These are phyloP conservation scores for Sporobolomyces roseus DNA, from an alignment of 768 basidiomycete genomes.

Conservation along the genomic window DNA sequence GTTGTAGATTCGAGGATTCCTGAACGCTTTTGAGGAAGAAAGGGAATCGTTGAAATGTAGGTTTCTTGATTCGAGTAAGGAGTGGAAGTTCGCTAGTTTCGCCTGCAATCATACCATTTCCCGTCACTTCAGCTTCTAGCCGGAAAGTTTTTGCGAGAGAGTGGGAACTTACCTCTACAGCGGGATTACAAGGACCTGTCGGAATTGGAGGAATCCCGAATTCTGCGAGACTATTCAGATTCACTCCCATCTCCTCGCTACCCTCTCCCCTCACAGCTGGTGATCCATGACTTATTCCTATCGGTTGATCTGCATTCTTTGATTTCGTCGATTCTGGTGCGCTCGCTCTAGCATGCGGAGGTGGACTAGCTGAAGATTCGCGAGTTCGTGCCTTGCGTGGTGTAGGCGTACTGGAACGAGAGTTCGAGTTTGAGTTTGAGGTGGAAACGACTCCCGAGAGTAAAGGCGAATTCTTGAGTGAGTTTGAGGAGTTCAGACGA, in stretches of 20 bases:
- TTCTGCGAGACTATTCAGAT: constrained; percentile 59
- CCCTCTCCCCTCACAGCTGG: too few relatives aligned
- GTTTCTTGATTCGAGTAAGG: constrained; percentile 62
- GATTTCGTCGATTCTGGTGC: background rate
- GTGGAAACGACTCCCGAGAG: background rate
- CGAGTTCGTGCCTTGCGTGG: background rate
- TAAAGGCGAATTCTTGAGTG: background rate
- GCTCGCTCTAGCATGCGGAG: background rate
- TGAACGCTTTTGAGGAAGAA: constrained; percentile 85
- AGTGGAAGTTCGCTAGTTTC: constrained; percentile 73
- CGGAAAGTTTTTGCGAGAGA: too few relatives aligned
- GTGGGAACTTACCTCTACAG: constrained; percentile 56
- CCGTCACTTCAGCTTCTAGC: too few relatives aligned
- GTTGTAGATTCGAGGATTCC: constrained; percentile 92
- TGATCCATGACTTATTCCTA: background rate
- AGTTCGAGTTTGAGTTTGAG: too few relatives aligned
- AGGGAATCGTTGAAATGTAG: constrained; percentile 95
- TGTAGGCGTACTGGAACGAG: background rate
- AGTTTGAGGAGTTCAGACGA: constrained; percentile 5
- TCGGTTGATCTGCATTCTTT: background rate
- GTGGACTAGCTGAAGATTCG: constrained; percentile 18
- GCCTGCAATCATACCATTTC: too few relatives aligned
- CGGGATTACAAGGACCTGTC: constrained; percentile 59
- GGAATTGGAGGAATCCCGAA: constrained; percentile 73
- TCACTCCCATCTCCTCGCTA: background rate